Conservation (phyloP, 257 asterid species). For the Voacanga thouarsii region DNA sequence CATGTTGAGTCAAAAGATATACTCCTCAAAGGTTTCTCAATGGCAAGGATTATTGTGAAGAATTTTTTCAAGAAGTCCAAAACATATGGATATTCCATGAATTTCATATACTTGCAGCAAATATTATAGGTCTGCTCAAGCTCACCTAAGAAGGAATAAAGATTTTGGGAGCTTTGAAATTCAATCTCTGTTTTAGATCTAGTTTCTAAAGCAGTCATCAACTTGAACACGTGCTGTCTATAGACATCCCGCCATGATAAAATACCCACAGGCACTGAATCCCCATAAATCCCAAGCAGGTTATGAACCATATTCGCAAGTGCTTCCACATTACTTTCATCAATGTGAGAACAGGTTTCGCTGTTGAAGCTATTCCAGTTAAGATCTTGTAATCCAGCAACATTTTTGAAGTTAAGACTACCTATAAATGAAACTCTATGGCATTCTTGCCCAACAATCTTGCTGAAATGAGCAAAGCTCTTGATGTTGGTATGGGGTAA, state of each 20-base stretch:
- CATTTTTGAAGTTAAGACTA: constrained; percentile 69
- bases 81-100: constrained; percentile 48
- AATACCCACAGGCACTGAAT: constrained; percentile 50
- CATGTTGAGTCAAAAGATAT: constrained; percentile 44
- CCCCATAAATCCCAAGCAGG: constrained; percentile 51
- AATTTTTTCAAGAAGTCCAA: constrained; percentile 50
- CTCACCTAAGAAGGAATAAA: constrained; percentile 50
- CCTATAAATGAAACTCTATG: constrained; percentile 59
- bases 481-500: constrained; percentile 25
- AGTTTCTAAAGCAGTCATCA: constrained; percentile 58
- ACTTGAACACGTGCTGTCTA: constrained; percentile 46
- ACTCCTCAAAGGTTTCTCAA: constrained; percentile 35
- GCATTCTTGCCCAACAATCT: constrained; percentile 71
- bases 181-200: constrained; percentile 42
- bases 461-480: constrained; percentile 48
- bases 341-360: constrained; percentile 70
- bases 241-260: constrained; percentile 65
- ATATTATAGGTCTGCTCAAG: constrained; percentile 52
- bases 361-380: constrained; percentile 59
- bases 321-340: constrained; percentile 66
- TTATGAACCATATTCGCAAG: constrained; percentile 79
- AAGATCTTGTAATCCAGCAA: constrained; percentile 68
- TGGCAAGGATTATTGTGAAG: constrained; percentile 51
- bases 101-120: constrained; percentile 47
- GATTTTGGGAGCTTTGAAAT: constrained; percentile 47